phyloP scores from a whole-genome alignment of 352 stramenopile genomes.

The Phytophthora chlamydospora region DNA sequence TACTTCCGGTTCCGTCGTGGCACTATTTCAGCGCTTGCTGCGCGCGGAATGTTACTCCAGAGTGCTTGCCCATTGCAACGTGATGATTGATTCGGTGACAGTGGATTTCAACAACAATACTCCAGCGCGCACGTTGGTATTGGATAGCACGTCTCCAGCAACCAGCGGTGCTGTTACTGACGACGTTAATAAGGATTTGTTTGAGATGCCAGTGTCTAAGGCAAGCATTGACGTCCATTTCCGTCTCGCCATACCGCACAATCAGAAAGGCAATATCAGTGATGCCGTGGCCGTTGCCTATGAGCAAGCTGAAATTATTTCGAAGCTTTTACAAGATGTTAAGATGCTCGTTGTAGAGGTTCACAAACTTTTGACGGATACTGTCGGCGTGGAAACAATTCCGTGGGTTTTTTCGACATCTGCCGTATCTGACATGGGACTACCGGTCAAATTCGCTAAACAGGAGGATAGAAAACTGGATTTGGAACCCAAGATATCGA shows the following conservation, averaged over 20 bases:
- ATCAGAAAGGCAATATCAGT: conserved; percentile 45
- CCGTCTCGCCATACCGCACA: conserved; percentile 45
- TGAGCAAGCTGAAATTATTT: conserved; percentile 37
- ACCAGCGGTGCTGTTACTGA: conserved; percentile 15
- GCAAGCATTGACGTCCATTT: conserved; percentile 47
- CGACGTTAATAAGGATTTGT: conserved; percentile 8
- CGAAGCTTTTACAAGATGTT: conserved; percentile 31
- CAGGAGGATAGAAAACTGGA: conserved; percentile 19
- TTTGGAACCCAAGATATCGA: conserved; percentile 34
- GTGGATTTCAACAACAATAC: conserved; percentile 35
- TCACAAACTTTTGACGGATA: neutral
- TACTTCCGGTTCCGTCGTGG: conserved; percentile 11
- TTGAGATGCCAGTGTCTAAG: conserved; percentile 19
- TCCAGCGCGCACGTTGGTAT: conserved; percentile 18
- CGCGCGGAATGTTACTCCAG: conserved; percentile 39
- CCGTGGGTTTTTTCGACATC: conserved; percentile 29
- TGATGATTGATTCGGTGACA: conserved; percentile 37
- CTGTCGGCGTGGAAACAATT: conserved; percentile 13
- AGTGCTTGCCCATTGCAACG: conserved; percentile 49
- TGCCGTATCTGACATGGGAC: neutral
- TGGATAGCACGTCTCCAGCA: conserved; percentile 24
- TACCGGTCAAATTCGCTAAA: conserved; percentile 43
- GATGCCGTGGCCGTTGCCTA: conserved; percentile 38
- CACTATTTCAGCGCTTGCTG: conserved; percentile 48
- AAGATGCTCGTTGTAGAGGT: conserved; percentile 20